A percentile compares a stretch with the other conserved stretches of the same genome.
Evolutionary conservation across 2,329 filamentous ascomycete genomes (phyloP).

Genomic region (Penicillium verrucosum): DNA sequence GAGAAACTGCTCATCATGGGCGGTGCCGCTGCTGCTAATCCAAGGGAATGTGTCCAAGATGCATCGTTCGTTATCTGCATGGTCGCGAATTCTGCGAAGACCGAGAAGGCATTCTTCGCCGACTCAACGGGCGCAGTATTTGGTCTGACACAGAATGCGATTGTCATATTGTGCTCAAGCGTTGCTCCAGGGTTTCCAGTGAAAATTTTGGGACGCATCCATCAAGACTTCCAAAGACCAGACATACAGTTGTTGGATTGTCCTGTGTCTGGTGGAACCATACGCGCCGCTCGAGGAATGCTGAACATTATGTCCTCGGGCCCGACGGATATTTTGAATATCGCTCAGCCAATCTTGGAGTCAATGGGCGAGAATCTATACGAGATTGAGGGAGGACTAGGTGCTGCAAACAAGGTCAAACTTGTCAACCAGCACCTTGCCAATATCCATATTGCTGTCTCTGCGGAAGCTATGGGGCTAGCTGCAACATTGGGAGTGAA

Average conservation of each 20-base stretch:
- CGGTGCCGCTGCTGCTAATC: slow-evolving; percentile 25
- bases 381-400: slow-evolving; percentile 51
- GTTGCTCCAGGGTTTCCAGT: slow-evolving; percentile 34
- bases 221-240: slow-evolving; percentile 15
- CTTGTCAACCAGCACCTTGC: slow-evolving; percentile 59
- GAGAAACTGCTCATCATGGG: slow-evolving; percentile 29
- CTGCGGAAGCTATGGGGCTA: slow-evolving; percentile 54
- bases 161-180: slow-evolving; percentile 38
- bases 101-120: no score
- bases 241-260: slow-evolving; percentile 35
- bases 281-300: slow-evolving; percentile 37
- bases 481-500: slow-evolving; percentile 54
- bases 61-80: slow-evolving; percentile 37
- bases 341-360: slow-evolving; percentile 25
- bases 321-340: slow-evolving; percentile 18
- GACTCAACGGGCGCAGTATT: slow-evolving; percentile 26
- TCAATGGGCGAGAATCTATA: slow-evolving; percentile 44
- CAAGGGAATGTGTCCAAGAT: slow-evolving; percentile 27
- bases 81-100: slow-evolving; percentile 18
- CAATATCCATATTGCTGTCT: slow-evolving; percentile 56
- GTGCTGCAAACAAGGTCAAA: slow-evolving; percentile 56
- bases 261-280: slow-evolving; percentile 41
- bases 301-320: slow-evolving; percentile 40
- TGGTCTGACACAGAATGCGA: slow-evolving; percentile 26
- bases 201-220: slow-evolving; percentile 21